Evolutionary conservation across 768 basidiomycete species (phyloP).

Genomic region (Pulveroboletus frians): DNA sequence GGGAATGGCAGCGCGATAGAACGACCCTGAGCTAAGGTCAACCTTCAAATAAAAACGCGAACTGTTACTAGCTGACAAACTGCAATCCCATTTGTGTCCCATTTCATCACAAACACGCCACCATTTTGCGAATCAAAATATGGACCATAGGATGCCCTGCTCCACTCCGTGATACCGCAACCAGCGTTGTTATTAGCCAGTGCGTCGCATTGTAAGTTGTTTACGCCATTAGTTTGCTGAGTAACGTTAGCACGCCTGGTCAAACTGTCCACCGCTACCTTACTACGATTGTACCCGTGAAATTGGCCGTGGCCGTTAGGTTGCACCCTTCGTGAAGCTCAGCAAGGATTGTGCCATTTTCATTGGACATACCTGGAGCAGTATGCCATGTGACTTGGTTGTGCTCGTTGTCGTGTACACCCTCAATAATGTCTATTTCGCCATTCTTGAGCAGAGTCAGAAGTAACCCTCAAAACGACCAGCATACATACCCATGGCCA

Average conservation of each 20-base stretch:
- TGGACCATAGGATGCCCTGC: constrained; percentile 77
- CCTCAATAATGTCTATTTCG: constrained; percentile 82
- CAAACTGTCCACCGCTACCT: constrained; percentile 16
- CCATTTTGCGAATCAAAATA: constrained; percentile 76
- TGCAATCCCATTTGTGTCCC: constrained; percentile 73
- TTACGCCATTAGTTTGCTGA: constrained; percentile 44
- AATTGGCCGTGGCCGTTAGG: constrained; percentile 48
- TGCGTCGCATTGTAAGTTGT: constrained; percentile 54
- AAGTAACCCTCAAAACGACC: neutral
- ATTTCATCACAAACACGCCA: constrained; percentile 86
- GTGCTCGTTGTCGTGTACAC: constrained; percentile 78
- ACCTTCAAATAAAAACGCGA: neutral
- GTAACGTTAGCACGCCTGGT: constrained; percentile 1
- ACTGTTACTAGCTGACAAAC: constrained; percentile 49
- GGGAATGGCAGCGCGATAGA: constrained; percentile 75
- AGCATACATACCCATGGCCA: constrained; percentile 58
- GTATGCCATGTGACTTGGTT: constrained; percentile 85
- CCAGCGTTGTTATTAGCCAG: constrained; percentile 56
- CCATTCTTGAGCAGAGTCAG: constrained; percentile 45
- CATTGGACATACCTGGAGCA: constrained; percentile 41
- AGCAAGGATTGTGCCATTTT: neutral
- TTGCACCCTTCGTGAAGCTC: constrained; percentile 44
- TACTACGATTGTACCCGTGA: constrained; percentile 62
- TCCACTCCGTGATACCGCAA: constrained; percentile 76
- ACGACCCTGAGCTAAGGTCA: constrained; percentile 54